These are phyloP conservation scores for Erysiphe pulchra DNA, from an alignment of 2,329 filamentous ascomycete species.

Conservation along the genomic window DNA sequence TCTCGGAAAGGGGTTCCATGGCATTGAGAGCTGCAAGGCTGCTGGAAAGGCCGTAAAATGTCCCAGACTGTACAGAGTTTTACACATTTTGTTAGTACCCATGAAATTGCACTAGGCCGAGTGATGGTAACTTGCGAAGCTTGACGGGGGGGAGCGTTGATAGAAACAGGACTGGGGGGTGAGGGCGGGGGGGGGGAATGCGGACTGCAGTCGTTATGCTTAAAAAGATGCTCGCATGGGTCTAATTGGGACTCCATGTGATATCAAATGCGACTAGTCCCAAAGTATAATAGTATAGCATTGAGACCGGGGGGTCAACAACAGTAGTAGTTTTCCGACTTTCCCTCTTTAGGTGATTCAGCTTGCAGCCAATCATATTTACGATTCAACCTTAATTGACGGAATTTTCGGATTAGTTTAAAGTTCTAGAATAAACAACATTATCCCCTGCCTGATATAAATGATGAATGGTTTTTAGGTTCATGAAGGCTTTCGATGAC, in stretches of 20 bases:
- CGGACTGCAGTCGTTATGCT: background rate
- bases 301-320: background rate
- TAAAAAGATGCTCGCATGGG: background rate
- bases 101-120: background rate
- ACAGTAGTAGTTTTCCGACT: background rate
- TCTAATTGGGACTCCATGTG: background rate
- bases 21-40: constrained; percentile 11
- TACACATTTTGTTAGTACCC: background rate
- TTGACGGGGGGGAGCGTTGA: background rate
- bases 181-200: no score
- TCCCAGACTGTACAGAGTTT: constrained; percentile 3
- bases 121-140: background rate
- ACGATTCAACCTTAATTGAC: background rate
- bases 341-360: background rate
- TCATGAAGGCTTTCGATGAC: no score
- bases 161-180: background rate
- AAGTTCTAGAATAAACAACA: background rate
- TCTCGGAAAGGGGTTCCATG: constrained; percentile 4
- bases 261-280: background rate
- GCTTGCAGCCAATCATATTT: no score
- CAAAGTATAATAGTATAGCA: background rate
- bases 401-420: background rate
- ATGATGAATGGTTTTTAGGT: background rate
- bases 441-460: background rate
- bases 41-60: constrained; percentile 3